These are phyloP conservation scores for Bipolaris zeicola DNA, from an alignment of 2,329 filamentous ascomycete species.

Conservation along the genomic window DNA sequence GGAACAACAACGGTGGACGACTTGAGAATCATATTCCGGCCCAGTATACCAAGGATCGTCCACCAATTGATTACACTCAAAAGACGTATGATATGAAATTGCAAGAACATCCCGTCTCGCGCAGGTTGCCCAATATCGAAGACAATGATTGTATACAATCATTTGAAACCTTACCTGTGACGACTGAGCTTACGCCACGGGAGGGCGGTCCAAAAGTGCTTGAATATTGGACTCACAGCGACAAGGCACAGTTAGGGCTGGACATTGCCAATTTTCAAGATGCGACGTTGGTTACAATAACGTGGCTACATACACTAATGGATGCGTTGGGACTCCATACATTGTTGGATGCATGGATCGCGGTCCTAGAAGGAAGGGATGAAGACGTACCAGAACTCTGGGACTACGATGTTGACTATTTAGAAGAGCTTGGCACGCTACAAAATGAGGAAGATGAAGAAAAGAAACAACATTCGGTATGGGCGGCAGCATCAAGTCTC, in stretches of 20 bases:
- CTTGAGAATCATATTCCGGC: slow-evolving; percentile 53
- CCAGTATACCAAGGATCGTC: slow-evolving; percentile 46
- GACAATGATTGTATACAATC: slow-evolving; percentile 11
- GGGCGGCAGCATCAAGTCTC: not conserved
- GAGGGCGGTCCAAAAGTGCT: slow-evolving; percentile 12
- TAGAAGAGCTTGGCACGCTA: slow-evolving; percentile 17
- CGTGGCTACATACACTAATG: slow-evolving; percentile 30
- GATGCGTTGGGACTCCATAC: slow-evolving; percentile 27
- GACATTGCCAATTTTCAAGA: slow-evolving; percentile 31
- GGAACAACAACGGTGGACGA: slow-evolving; percentile 39
- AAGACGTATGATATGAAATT: slow-evolving; percentile 46
- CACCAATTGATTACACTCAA: slow-evolving; percentile 52
- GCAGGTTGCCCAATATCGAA: slow-evolving; percentile 40
- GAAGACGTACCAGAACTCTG: slow-evolving; percentile 22
- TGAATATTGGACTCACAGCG: slow-evolving; percentile 27
- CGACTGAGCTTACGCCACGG: slow-evolving; percentile 9
- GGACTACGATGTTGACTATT: slow-evolving; percentile 31
- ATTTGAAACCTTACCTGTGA: not conserved
- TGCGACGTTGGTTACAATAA: slow-evolving; percentile 29
- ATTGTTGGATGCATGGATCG: slow-evolving; percentile 30
- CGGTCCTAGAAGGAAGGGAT: slow-evolving; percentile 31
- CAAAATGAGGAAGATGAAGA: slow-evolving; percentile 8
- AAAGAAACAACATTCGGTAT: slow-evolving; percentile 13
- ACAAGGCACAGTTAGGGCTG: slow-evolving; percentile 27
- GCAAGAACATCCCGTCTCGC: slow-evolving; percentile 51